Conservation (phyloP, 768 basidiomycete genomes). For the Macrocybe gigantea region DNA sequence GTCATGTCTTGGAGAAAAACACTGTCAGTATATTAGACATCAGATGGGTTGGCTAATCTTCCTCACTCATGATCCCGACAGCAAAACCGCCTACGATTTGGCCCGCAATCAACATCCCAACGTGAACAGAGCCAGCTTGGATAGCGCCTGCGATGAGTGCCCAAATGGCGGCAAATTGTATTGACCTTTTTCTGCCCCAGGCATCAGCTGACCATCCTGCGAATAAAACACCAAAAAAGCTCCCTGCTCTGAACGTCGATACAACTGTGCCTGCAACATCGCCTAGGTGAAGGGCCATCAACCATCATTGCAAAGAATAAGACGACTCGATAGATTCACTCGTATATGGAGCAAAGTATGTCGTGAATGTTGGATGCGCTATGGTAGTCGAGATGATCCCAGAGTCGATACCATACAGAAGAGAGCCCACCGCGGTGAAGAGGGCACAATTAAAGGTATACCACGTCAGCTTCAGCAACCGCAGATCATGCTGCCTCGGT, state of each 20-base stretch:
- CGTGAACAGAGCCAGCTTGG: constrained; percentile 3
- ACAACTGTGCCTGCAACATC: constrained; percentile 3
- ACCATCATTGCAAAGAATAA: no score
- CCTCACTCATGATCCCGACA: constrained; percentile 3
- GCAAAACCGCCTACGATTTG: constrained; percentile 6
- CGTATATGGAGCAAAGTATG: constrained; percentile 5
- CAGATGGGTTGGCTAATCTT: neutral
- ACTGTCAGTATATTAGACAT: neutral
- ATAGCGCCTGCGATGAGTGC: constrained; percentile 6
- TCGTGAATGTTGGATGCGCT: constrained; percentile 4
- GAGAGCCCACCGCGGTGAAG: constrained; percentile 1
- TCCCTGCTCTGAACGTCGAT: constrained; percentile 5
- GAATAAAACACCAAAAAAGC: constrained; percentile 3
- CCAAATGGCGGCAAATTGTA: constrained; percentile 4
- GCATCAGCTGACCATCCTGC: constrained; percentile 7
- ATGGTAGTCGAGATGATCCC: constrained; percentile 6
- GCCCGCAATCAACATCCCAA: constrained; percentile 6
- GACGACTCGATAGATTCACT: neutral
- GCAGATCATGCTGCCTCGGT: no score
- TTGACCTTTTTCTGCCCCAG: constrained; percentile 5
- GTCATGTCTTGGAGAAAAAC: constrained; percentile 1
- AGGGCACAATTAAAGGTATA: constrained; percentile 6
- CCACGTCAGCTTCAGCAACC: neutral
- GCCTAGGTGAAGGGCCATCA: neutral
- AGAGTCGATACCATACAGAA: constrained; percentile 7